Conservation (phyloP, 495 filamentous ascomycete genomes). For the Paragyromitra xinjiangensis region DNA sequence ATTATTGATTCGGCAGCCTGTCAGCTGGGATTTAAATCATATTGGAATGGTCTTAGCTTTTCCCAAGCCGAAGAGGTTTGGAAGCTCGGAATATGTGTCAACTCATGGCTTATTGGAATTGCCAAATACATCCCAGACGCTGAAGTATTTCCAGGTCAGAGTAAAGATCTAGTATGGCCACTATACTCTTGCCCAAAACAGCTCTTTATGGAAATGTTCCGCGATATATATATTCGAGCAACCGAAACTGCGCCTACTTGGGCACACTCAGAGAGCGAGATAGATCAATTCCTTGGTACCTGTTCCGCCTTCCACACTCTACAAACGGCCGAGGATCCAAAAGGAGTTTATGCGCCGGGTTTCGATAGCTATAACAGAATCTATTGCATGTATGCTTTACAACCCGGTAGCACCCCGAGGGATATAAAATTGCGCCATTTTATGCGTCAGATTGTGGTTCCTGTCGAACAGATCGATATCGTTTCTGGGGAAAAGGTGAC, state of each 20-base stretch:
- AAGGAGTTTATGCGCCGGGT: neutral
- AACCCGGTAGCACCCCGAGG: neutral
- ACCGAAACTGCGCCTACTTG: conserved; percentile 15
- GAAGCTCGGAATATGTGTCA: conserved; percentile 13
- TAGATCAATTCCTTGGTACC: conserved; percentile 32
- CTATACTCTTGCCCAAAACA: conserved; percentile 25
- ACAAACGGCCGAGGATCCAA: neutral
- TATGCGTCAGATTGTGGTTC: conserved; percentile 45
- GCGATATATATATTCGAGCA: conserved; percentile 12
- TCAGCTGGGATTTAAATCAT: conserved; percentile 22
- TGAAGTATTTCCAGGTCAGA: neutral
- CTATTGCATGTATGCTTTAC: conserved; percentile 32
- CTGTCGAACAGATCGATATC: conserved; percentile 25
- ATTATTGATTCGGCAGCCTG: conserved; percentile 32
- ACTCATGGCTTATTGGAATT: conserved; percentile 6
- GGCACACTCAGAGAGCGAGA: conserved; percentile 15
- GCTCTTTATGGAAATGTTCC: conserved; percentile 20
- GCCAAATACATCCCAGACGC: conserved; percentile 13
- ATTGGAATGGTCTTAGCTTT: conserved; percentile 41
- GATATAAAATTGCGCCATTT: conserved; percentile 31
- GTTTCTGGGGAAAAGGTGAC: conserved; percentile 28
- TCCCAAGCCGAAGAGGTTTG: conserved; percentile 34
- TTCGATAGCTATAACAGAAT: conserved; percentile 12
- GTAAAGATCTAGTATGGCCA: neutral
- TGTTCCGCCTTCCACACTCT: conserved; percentile 36